phyloP scores from a whole-genome alignment of 2,329 filamentous ascomycete species.

The Calycina marina region DNA sequence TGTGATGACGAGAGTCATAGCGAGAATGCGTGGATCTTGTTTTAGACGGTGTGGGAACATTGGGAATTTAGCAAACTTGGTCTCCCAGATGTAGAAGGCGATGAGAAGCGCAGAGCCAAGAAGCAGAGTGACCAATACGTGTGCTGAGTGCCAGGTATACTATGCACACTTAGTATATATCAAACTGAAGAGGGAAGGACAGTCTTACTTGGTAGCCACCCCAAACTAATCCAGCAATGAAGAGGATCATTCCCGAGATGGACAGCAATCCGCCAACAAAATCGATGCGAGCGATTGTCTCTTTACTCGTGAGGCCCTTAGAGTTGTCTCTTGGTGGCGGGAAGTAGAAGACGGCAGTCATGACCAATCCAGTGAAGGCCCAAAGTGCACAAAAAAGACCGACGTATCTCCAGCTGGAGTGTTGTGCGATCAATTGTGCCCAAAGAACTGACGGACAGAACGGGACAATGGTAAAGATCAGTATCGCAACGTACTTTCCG shows the following conservation, averaged over 20 bases:
- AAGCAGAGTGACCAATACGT: conserved; percentile 39
- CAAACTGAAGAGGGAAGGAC: neutral
- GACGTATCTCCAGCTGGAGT: conserved; percentile 37
- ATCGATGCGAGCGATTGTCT: conserved; percentile 32
- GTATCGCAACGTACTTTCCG: conserved; percentile 41
- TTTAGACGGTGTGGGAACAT: conserved; percentile 36
- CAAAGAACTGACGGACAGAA: conserved; percentile 47
- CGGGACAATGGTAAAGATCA: conserved; percentile 45
- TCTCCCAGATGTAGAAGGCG: conserved; percentile 38
- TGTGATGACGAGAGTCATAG: conserved; percentile 39
- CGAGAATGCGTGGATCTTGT: conserved; percentile 34
- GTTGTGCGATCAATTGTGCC: conserved; percentile 37
- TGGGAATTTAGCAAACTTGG: conserved; percentile 32
- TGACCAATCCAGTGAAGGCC: conserved; percentile 34
- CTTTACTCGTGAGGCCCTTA: conserved; percentile 23
- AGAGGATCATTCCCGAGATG: conserved; percentile 33
- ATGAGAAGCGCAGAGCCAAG: conserved; percentile 32
- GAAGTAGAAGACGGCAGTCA: conserved; percentile 37
- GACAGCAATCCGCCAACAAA: conserved; percentile 35
- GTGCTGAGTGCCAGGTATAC: conserved; percentile 38
- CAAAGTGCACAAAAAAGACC: conserved; percentile 37
- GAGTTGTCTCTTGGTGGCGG: conserved; percentile 33
- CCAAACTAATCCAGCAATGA: conserved; percentile 39
- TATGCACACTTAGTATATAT: conserved; percentile 6
- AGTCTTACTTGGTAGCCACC: conserved; percentile 31